These are phyloP conservation scores for Paecilomyces sp. DNA, from an alignment of 2,329 filamentous ascomycete genomes.

Conservation along the genomic window DNA sequence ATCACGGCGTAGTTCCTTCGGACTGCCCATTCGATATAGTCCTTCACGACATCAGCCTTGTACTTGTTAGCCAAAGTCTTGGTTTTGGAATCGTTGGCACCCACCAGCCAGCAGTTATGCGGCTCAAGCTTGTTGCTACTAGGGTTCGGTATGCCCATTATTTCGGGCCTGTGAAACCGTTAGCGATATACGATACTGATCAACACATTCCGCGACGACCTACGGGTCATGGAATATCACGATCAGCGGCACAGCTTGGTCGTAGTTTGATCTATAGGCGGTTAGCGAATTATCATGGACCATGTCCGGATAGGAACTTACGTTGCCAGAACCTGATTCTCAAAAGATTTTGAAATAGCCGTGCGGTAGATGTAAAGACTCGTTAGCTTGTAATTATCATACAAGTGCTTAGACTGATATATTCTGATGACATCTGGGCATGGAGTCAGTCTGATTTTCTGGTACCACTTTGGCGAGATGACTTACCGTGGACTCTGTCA, in stretches of 20 bases:
- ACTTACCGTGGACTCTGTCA: constrained; percentile 56
- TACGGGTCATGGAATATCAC: constrained; percentile 88
- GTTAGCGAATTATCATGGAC: not conserved
- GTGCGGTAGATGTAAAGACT: constrained; percentile 73
- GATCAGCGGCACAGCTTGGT: constrained; percentile 60
- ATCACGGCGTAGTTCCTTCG: constrained; percentile 74
- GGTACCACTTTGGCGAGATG: not conserved
- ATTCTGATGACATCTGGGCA: constrained; percentile 63
- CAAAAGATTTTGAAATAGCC: constrained; percentile 65
- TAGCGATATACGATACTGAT: constrained; percentile 4
- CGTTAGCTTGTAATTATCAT: constrained; percentile 68
- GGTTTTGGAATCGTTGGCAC: constrained; percentile 28
- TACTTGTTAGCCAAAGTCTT: constrained; percentile 16
- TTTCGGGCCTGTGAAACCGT: constrained; percentile 52
- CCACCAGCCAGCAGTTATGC: constrained; percentile 83
- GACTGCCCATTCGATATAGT: constrained; percentile 78
- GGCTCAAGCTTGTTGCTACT: constrained; percentile 67
- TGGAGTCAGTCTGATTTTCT: constrained; percentile 4
- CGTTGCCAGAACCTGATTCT: constrained; percentile 80
- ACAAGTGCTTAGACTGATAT: constrained; percentile 66
- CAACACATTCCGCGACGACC: constrained; percentile 29
- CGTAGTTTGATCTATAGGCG: constrained; percentile 42
- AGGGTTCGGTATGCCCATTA: constrained; percentile 60
- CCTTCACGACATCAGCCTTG: constrained; percentile 72
- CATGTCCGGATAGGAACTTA: constrained; percentile 25